Conservation (phyloP, 306 rosid species). For the Vigna mungo region DNA sequence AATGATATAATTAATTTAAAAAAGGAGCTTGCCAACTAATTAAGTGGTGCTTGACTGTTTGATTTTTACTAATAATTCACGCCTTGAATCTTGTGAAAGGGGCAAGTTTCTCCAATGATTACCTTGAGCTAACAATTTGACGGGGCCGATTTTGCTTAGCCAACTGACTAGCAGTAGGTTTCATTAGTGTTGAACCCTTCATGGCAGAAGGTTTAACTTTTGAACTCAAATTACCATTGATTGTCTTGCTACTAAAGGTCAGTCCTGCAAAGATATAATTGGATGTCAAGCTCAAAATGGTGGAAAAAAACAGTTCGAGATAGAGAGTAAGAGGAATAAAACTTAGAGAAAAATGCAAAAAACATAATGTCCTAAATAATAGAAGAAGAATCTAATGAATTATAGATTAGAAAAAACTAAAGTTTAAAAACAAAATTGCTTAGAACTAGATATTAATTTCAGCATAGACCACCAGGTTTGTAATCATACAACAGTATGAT, state of each 20-base stretch:
- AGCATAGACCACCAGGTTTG: constrained; percentile 5
- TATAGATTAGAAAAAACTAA: not conserved
- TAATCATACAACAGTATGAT: constrained; percentile 21
- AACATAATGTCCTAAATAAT: not conserved
- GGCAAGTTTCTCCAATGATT: constrained; percentile 43
- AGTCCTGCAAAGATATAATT: constrained; percentile 57
- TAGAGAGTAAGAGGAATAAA: not conserved
- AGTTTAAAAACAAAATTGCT: not conserved
- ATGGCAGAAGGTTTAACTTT: constrained; percentile 52
- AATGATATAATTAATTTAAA: constrained; percentile 32
- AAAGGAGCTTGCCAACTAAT: constrained; percentile 33
- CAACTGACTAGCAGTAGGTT: constrained; percentile 92
- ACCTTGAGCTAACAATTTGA: constrained; percentile 71
- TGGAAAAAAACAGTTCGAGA: not conserved
- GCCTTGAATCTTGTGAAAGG: constrained; percentile 25
- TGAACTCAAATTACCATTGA: constrained; percentile 41
- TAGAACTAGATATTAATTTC: not conserved
- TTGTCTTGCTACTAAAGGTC: constrained; percentile 54
- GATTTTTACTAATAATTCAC: constrained; percentile 19
- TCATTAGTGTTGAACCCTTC: constrained; percentile 87
- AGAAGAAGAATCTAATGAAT: constrained; percentile 8
- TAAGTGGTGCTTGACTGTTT: constrained; percentile 9
- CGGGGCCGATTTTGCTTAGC: constrained; percentile 74
- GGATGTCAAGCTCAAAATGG: constrained; percentile 28
- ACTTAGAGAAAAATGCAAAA: not conserved